Evolutionary conservation across 2,329 filamentous ascomycete species (phyloP).

Genomic region (Tricladium varicosporioides): DNA sequence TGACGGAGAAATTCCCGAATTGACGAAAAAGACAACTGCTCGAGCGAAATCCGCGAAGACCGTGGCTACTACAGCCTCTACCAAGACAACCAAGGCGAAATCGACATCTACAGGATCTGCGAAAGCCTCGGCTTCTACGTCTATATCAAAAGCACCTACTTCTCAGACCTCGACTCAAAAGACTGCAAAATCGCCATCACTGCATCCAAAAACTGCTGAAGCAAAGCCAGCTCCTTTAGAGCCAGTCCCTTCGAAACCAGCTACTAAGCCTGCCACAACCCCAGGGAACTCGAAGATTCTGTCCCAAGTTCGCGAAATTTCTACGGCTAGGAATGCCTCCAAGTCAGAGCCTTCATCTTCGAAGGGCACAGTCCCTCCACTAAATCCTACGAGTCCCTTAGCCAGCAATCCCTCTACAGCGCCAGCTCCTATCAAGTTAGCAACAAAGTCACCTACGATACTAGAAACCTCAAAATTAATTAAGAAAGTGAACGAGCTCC

Average conservation of each 20-base stretch:
- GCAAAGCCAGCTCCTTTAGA: neutral
- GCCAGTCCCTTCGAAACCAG: neutral
- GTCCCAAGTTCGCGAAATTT: neutral
- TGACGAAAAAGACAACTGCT: conserved; percentile 24
- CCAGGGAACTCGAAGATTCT: neutral
- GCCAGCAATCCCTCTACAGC: neutral
- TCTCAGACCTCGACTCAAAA: neutral
- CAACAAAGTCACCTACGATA: conserved; percentile 5
- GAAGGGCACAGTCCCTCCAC: neutral
- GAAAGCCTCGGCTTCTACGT: conserved; percentile 9
- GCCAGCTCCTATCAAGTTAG: neutral
- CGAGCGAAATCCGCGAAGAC: conserved; percentile 28
- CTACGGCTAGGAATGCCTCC: neutral
- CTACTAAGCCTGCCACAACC: neutral
- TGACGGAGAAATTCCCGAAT: conserved; percentile 20
- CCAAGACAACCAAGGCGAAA: conserved; percentile 13
- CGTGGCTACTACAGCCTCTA: conserved; percentile 11
- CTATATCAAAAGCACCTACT: conserved; percentile 8
- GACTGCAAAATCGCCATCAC: conserved; percentile 3
- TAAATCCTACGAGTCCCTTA: neutral
- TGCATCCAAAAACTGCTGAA: neutral
- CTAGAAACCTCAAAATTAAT: conserved; percentile 22
- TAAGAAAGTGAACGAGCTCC: conserved; percentile 21
- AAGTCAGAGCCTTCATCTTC: neutral
- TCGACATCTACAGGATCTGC: conserved; percentile 2